A percentile compares a stretch with the other conserved stretches of the same genome.
These are phyloP conservation scores for Aspergillaceae sp. DNA, from an alignment of 2,329 filamentous ascomycete species.

Conservation along the genomic window DNA sequence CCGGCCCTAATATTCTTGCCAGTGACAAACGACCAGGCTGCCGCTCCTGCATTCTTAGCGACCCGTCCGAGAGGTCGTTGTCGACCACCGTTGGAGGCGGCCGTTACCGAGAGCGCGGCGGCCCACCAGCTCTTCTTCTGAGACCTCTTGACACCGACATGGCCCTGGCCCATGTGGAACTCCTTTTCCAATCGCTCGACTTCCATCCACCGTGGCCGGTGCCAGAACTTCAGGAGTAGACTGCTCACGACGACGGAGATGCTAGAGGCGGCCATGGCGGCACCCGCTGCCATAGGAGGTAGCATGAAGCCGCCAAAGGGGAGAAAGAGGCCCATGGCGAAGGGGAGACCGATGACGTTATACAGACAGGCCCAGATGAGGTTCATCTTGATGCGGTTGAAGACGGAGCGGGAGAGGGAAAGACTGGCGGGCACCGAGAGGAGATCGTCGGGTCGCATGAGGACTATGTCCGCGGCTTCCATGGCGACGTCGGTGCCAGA, in stretches of 20 bases:
- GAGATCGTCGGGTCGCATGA: slow-evolving; percentile 86
- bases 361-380: slow-evolving; percentile 88
- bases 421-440: slow-evolving; percentile 88
- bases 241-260: slow-evolving; percentile 83
- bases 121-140: slow-evolving; percentile 24
- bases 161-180: slow-evolving; percentile 26
- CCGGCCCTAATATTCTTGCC: slow-evolving; percentile 15
- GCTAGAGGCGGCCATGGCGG: slow-evolving; percentile 84
- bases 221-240: slow-evolving; percentile 79
- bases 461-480: slow-evolving; percentile 90
- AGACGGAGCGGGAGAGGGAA: slow-evolving; percentile 73
- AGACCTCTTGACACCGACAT: slow-evolving; percentile 10
- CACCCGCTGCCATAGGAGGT: slow-evolving; percentile 89
- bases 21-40: slow-evolving; percentile 22
- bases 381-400: slow-evolving; percentile 88
- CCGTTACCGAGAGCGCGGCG: slow-evolving; percentile 16
- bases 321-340: slow-evolving; percentile 93
- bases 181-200: slow-evolving; percentile 56
- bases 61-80: slow-evolving; percentile 11
- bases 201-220: slow-evolving; percentile 77
- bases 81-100: not conserved
- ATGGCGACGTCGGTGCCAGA: slow-evolving; percentile 95
- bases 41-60: slow-evolving; percentile 8
- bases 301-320: slow-evolving; percentile 73
- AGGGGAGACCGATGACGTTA: slow-evolving; percentile 82